phyloP scores from a whole-genome alignment of 768 basidiomycete genomes.

The Trametes meyenii region DNA sequence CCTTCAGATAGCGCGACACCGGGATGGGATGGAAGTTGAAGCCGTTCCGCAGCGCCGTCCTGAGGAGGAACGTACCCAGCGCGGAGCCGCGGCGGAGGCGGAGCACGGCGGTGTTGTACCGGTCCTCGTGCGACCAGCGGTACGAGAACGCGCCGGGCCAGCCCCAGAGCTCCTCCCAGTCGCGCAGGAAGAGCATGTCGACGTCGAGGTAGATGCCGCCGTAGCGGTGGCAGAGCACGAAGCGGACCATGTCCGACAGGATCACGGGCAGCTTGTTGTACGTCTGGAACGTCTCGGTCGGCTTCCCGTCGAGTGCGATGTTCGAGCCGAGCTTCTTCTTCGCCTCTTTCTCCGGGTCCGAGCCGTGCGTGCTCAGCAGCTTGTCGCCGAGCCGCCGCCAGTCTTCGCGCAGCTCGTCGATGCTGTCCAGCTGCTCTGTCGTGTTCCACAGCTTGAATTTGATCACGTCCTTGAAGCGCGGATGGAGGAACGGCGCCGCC shows the following conservation, averaged over 20 bases:
- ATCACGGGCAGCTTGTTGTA: constrained; percentile 94
- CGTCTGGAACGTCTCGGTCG: constrained; percentile 34
- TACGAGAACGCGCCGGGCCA: constrained; percentile 97
- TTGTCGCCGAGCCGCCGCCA: constrained; percentile 79
- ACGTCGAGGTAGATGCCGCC: constrained; percentile 98
- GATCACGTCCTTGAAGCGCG: constrained; percentile 87
- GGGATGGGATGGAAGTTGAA: constrained; percentile 98
- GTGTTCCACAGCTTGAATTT: constrained; percentile 99
- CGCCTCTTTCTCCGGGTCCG: constrained; percentile 44
- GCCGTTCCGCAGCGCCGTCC: constrained; percentile 91
- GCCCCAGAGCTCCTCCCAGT: constrained; percentile 99
- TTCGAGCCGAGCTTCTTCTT: constrained; percentile 31
- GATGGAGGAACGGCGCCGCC: constrained; percentile 94
- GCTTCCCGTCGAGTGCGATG: constrained; percentile 21
- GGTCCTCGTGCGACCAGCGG: constrained; percentile 91
- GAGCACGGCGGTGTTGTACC: constrained; percentile 96
- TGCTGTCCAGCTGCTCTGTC: constrained; percentile 91
- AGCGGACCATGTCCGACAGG: constrained; percentile 95
- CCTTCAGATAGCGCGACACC: constrained; percentile 85
- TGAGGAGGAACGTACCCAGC: constrained; percentile 92
- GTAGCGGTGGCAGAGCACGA: constrained; percentile 94
- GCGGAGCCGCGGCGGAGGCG: constrained; percentile 93
- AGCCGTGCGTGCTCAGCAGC: constrained; percentile 82
- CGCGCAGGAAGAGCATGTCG: constrained; percentile 92
- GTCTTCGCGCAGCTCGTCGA: constrained; percentile 85